Base-by-base conservation (phyloP, 345 rosid genomes). In the Cardamine resedifolia region DNA sequence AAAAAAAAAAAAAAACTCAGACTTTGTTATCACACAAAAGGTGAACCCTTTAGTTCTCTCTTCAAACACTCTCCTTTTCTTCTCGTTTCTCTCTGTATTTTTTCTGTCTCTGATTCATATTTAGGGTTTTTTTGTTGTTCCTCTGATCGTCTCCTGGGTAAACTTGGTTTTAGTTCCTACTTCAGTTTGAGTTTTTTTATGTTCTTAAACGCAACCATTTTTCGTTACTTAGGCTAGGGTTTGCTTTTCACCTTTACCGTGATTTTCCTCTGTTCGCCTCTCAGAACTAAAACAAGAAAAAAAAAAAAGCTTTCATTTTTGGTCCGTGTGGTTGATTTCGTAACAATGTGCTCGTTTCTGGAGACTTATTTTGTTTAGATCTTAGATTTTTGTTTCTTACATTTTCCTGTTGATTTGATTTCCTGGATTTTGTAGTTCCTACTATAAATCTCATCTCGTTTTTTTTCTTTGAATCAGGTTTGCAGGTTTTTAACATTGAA, bases 121-220 rank as follows among this genome's bases (percentile, higher is more conserved):
- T 63, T 63, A 63, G 55, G 68, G 55, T n/a, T 45, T 63, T 34
- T 45, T 64, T n/a, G 41, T 31, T 56, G 52, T 27, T 49, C 30
- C 33, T 47, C 28, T 28, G 4, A 47, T 36, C 55, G 12, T 64
- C 53, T 64, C 18, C 2, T 45, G 7, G 6, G 56, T 30, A 2
- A 10, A n/a, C 39, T 14, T 43, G 10, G 2, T 28, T 47, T 64
- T 64, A 19, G 15, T 48, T 28, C 27, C 16, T 44, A 1, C 15
- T 26, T n/a, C 36, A n/a, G 4, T 24, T 26, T 30, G 7, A 30
- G 20, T 7, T 47, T 28, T 45, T 0, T 28, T 18, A 18, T 31
- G 27, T 27, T 59, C 33, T 38, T n/a, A 14, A 9, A 18, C 26
- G n/a, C 55, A 16, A 16, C 11, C 2, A 19, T 3, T 64, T 28